These are phyloP conservation scores for Tetragonia tetragonoides DNA, from an alignment of 148 eudicot species.

Conservation along the genomic window DNA sequence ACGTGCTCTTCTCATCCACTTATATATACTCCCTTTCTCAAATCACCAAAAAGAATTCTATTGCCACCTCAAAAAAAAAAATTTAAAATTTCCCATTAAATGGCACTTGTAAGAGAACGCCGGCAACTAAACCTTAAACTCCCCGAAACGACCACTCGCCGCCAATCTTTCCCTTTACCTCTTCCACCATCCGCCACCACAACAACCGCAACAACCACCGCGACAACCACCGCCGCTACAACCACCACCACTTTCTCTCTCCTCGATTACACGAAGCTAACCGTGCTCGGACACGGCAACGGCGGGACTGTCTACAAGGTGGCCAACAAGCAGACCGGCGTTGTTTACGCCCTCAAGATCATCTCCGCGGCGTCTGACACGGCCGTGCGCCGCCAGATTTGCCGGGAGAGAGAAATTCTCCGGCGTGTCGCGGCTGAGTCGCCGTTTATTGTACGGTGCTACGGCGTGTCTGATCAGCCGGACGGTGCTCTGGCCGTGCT, in stretches of 20 bases:
- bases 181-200: slow-evolving; percentile 35
- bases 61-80: neutral
- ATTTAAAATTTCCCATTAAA: too few species aligned
- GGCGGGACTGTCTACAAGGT: slow-evolving; percentile 92
- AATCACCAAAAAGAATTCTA: neutral
- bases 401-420: slow-evolving; percentile 76
- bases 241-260: slow-evolving; percentile 22
- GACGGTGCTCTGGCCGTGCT: slow-evolving; percentile 59
- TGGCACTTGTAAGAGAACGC: slow-evolving; percentile 48
- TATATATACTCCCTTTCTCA: slow-evolving; percentile 17
- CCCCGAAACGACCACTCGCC: slow-evolving; percentile 51
- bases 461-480: slow-evolving; percentile 47
- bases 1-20: slow-evolving; percentile 12
- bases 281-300: slow-evolving; percentile 77
- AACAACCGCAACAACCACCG: slow-evolving; percentile 7
- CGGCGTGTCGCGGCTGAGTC: slow-evolving; percentile 65
- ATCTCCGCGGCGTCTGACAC: slow-evolving; percentile 48
- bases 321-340: slow-evolving; percentile 44
- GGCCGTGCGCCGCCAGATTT: slow-evolving; percentile 46
- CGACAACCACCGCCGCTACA: slow-evolving; percentile 23
- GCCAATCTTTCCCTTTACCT: slow-evolving; percentile 41
- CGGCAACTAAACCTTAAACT: slow-evolving; percentile 63
- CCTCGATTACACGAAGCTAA: slow-evolving; percentile 51
- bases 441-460: slow-evolving; percentile 54
- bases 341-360: slow-evolving; percentile 57